These are phyloP conservation scores for Fusarium sp. DNA, from an alignment of 2,329 filamentous ascomycete genomes.

Conservation along the genomic window DNA sequence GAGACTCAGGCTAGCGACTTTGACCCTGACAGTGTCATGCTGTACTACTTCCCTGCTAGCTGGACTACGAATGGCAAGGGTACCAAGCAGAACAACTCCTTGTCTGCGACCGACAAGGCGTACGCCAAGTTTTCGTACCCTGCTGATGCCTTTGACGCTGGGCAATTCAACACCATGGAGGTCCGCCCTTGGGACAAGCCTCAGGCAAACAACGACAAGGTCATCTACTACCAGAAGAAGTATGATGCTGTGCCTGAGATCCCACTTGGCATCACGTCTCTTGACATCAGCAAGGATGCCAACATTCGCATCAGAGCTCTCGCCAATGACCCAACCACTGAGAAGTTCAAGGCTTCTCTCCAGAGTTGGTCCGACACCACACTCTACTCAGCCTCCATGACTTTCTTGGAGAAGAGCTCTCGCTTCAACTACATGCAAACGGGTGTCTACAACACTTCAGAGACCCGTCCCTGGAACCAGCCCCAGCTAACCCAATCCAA, in stretches of 20 bases:
- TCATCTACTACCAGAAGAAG: constrained; percentile 3
- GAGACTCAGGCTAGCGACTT: constrained; percentile 21
- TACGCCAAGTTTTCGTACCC: constrained; percentile 34
- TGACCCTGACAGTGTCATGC: constrained; percentile 38
- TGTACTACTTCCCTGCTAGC: constrained; percentile 30
- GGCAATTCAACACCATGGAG: constrained; percentile 30
- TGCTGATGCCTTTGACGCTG: constrained; percentile 1
- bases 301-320: constrained; percentile 24
- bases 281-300: constrained; percentile 9
- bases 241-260: background rate
- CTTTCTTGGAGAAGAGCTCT: constrained; percentile 8
- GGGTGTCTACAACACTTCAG: constrained; percentile 20
- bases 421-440: constrained; percentile 20
- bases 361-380: constrained; percentile 23
- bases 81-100: constrained; percentile 18
- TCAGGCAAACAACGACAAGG: background rate
- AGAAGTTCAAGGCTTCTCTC: constrained; percentile 7
- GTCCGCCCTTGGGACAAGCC: constrained; percentile 14
- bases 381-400: constrained; percentile 12
- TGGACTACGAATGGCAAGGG: constrained; percentile 25
- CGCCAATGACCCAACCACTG: background rate
- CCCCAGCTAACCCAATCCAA: constrained; percentile 11
- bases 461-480: constrained; percentile 23
- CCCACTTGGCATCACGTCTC: constrained; percentile 8
- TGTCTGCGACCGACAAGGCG: constrained; percentile 34